Base-by-base conservation (phyloP, 1,139 yeast genomes). In the Zygosaccharomyces sapae region DNA sequence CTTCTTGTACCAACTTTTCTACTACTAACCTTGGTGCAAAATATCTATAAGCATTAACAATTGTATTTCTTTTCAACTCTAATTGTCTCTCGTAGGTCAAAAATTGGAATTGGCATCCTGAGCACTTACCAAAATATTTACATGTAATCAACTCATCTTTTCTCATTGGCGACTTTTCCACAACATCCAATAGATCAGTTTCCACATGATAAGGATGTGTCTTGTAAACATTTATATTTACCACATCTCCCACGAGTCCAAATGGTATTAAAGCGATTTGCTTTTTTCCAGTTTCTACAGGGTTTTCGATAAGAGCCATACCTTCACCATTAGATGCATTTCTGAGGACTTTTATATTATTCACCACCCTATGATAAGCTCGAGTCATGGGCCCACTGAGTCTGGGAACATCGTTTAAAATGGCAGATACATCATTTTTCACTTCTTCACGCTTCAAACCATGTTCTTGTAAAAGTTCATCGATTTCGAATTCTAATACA, bases 41-140 rank as follows among this genome's bases (percentile, higher is more conserved):
- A 64, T 75, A 85, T 54, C 79, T 78, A 70, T 81, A 92, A 1
- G 98, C 98, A 61, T 87, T 86, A 30, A 68, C 75, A 34, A 92
- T 86, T 1, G 95, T 89, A 31, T 79, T 71, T 51, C 79, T 76
- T 67, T 92, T 92, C 62, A 86, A 75, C 44, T 69, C 70, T 49
- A 92, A 72, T 66, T 92, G 97, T 43, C 80, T 76, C 0, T 74
- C 74, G 64, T 92, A 92, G 1, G 77, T 73, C 24, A 89, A 72
- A 68, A 81, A 81, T 66, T 92, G 98, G 65, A 82, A 88, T 67
- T 92, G 97, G 66, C 97, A 90, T 4, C 98, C 97, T 0, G 86
- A 80, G 61, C 97, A 90, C 48, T 75, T 75, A 13, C 88, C 82
- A 68, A 90, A 92, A 61, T 89, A 86, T 45, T 76, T 72, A 70